Evolutionary conservation across 495 filamentous ascomycete species (phyloP).

Genomic region (Parathielavia appendiculata): DNA sequence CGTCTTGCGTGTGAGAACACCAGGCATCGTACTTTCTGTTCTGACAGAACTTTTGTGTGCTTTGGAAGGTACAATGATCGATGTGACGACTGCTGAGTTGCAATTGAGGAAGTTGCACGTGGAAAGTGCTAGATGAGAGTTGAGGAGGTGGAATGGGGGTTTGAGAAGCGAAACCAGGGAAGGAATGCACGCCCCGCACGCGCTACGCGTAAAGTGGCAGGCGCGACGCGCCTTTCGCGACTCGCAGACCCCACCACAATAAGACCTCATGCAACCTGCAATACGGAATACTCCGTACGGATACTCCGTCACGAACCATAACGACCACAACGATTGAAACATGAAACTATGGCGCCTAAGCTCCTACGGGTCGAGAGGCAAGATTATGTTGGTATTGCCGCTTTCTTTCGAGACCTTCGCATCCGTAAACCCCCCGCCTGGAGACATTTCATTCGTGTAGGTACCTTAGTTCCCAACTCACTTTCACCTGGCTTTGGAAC

Average conservation of each 20-base stretch:
- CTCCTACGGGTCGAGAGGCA: too few relatives aligned
- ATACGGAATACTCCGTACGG: too few relatives aligned
- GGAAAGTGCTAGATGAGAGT: slow-evolving; percentile 4
- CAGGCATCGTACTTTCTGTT: slow-evolving; percentile 29
- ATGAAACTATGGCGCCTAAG: background rate
- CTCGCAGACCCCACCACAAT: background rate
- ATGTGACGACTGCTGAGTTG: background rate
- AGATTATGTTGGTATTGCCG: too few relatives aligned
- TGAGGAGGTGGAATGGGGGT: slow-evolving; percentile 7
- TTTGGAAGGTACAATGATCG: slow-evolving; percentile 4
- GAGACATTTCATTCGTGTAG: too few relatives aligned
- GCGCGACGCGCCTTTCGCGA: slow-evolving; percentile 8
- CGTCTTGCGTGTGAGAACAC: slow-evolving; percentile 25
- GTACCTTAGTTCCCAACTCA: too few relatives aligned
- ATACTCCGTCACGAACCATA: background rate
- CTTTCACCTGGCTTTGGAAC: too few relatives aligned
- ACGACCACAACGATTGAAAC: background rate
- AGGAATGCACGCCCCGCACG: background rate
- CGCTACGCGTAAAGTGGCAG: slow-evolving; percentile 19
- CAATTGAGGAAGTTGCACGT: background rate
- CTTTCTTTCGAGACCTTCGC: too few relatives aligned
- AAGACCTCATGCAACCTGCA: too few relatives aligned
- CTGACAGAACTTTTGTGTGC: background rate
- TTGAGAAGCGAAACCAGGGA: slow-evolving; percentile 1
- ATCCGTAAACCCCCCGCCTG: too few relatives aligned